phyloP scores from a whole-genome alignment of 305 asterid species.

The Plantago coronopus region DNA sequence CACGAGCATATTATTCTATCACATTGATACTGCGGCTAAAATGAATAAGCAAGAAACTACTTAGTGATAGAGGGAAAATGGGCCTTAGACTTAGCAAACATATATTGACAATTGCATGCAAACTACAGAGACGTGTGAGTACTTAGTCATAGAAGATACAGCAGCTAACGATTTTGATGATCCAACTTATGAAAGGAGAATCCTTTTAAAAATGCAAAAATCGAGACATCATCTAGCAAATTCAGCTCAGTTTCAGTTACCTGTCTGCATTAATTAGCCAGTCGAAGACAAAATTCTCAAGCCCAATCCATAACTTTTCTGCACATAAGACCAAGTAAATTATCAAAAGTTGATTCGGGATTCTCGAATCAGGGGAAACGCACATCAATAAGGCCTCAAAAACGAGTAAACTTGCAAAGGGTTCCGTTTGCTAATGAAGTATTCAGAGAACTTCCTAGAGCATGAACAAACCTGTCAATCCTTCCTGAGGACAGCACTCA shows the following conservation, averaged over 20 bases:
- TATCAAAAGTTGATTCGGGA: conserved; percentile 13
- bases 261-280: conserved; percentile 99
- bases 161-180: conserved; percentile 13
- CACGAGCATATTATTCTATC: no score
- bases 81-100: no score
- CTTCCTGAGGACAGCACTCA: conserved; percentile 99
- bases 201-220: conserved; percentile 13
- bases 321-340: conserved; percentile 36
- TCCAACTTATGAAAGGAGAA: conserved; percentile 4
- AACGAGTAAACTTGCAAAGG: conserved; percentile 13
- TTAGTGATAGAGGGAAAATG: no score
- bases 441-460: conserved; percentile 21
- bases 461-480: conserved; percentile 76
- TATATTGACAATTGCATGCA: no score
- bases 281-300: conserved; percentile 95
- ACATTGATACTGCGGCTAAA: no score
- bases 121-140: background rate
- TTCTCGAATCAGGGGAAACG: conserved; percentile 9
- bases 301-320: conserved; percentile 97
- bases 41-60: no score
- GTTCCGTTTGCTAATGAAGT: conserved; percentile 21
- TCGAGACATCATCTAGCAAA: conserved; percentile 16
- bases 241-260: conserved; percentile 36
- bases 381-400: conserved; percentile 7
- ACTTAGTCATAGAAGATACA: conserved; percentile 19